phyloP scores from a whole-genome alignment of 1,284 basidiomycete species.

The Cutaneotrichosporon sp. region DNA sequence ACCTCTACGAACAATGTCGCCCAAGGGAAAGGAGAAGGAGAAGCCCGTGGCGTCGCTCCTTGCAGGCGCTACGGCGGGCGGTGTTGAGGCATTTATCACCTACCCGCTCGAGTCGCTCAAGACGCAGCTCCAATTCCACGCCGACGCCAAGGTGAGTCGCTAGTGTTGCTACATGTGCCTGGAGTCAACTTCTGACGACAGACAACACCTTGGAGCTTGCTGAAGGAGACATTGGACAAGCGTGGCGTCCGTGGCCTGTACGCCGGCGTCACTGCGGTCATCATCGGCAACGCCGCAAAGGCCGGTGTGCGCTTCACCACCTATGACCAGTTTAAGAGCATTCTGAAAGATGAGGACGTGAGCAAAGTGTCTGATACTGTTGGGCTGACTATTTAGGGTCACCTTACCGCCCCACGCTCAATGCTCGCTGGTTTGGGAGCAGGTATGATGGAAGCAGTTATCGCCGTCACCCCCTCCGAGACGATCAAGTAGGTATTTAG shows the following conservation, averaged over 20 bases:
- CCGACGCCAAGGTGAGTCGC: slow-evolving; percentile 34
- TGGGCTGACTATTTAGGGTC: slow-evolving; percentile 58
- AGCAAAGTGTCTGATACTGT: slow-evolving; percentile 10
- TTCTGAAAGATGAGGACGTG: slow-evolving; percentile 77
- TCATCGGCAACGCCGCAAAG: slow-evolving; percentile 84
- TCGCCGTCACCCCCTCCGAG: slow-evolving; percentile 95
- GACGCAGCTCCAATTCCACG: slow-evolving; percentile 52
- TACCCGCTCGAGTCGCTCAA: slow-evolving; percentile 87
- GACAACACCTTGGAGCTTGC: slow-evolving; percentile 63
- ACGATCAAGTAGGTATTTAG: slow-evolving; percentile 78
- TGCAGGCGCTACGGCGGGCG: slow-evolving; percentile 91
- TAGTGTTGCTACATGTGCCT: slow-evolving; percentile 61
- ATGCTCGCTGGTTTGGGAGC: slow-evolving; percentile 87
- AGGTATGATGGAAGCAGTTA: slow-evolving; percentile 87
- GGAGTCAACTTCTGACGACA: slow-evolving; percentile 58
- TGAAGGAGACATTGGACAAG: slow-evolving; percentile 62
- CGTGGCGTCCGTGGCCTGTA: slow-evolving; percentile 75
- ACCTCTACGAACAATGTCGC: slow-evolving; percentile 6
- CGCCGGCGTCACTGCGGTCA: slow-evolving; percentile 76
- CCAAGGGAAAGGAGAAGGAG: slow-evolving; percentile 53
- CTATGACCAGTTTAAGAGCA: slow-evolving; percentile 87
- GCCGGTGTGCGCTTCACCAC: slow-evolving; percentile 91
- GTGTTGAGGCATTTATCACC: slow-evolving; percentile 67
- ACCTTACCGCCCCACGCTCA: slow-evolving; percentile 76
- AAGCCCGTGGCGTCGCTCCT: slow-evolving; percentile 67